phyloP scores from a whole-genome alignment of 2,329 filamentous ascomycete species.

The Botryotinia narcissicola region DNA sequence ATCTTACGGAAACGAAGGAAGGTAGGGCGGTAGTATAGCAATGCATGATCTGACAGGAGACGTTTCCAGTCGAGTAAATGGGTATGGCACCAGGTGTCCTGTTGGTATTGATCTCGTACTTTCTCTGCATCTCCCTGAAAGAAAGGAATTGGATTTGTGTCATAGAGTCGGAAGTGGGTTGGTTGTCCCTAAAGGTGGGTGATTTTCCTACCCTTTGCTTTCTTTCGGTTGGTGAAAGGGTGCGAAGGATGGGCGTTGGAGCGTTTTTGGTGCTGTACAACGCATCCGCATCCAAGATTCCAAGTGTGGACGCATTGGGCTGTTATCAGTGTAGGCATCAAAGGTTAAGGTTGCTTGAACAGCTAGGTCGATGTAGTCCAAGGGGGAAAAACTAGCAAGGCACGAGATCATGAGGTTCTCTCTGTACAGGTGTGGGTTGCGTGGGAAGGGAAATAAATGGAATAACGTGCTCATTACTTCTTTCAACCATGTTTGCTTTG shows the following conservation, averaged over 20 bases:
- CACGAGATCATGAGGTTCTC: slow-evolving; percentile 13
- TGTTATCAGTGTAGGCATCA: slow-evolving; percentile 7
- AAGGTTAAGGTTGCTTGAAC: slow-evolving; percentile 4
- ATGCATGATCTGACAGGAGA: neutral
- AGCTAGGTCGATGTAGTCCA: neutral
- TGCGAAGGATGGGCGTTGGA: slow-evolving; percentile 8
- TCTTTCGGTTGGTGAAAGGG: slow-evolving; percentile 6
- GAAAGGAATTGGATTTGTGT: slow-evolving; percentile 6
- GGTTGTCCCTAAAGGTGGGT: neutral
- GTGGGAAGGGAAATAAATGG: neutral
- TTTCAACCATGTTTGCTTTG: neutral
- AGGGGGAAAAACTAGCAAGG: slow-evolving; percentile 18
- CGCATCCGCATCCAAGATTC: slow-evolving; percentile 4
- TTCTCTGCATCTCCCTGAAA: neutral
- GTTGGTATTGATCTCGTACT: neutral
- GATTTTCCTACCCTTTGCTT: neutral
- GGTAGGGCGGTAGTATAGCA: neutral
- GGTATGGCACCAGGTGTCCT: neutral
- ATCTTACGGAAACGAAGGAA: slow-evolving; percentile 14
- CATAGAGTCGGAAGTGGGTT: slow-evolving; percentile 9
- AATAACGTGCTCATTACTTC: slow-evolving; percentile 3
- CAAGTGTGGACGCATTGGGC: slow-evolving; percentile 1
- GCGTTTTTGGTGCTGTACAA: slow-evolving; percentile 9
- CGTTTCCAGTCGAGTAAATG: slow-evolving; percentile 1
- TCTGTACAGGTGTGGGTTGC: neutral